Evolutionary conservation across 441 rosid genomes (phyloP).

Genomic region (Erodium moschatum): DNA sequence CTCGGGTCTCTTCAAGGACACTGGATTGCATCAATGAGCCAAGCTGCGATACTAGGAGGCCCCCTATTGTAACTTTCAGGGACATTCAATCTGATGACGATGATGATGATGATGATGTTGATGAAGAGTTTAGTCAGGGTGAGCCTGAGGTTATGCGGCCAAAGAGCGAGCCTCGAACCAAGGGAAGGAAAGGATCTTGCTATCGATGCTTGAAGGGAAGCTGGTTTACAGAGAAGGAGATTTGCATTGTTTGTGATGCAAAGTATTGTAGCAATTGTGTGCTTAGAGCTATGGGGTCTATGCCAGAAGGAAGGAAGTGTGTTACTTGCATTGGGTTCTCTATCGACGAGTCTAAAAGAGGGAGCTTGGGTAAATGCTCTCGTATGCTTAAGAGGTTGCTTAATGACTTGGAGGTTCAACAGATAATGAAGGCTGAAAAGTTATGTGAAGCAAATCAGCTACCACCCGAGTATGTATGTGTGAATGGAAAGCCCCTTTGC

Average conservation of each 20-base stretch:
- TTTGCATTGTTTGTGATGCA: conserved; percentile 84
- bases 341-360: conserved; percentile 76
- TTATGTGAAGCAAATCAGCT: conserved; percentile 91
- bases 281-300: conserved; percentile 96
- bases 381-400: conserved; percentile 68
- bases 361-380: conserved; percentile 65
- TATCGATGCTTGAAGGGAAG: conserved; percentile 72
- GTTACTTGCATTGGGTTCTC: conserved; percentile 74
- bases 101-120: conserved; percentile 36
- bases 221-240: conserved; percentile 76
- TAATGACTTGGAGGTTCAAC: conserved; percentile 90
- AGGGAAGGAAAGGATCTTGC: conserved; percentile 50
- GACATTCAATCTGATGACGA: conserved; percentile 36
- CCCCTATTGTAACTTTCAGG: conserved; percentile 58
- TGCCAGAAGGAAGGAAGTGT: conserved; percentile 99
- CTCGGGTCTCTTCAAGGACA: conserved; percentile 57
- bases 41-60: conserved; percentile 40
- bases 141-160: conserved; percentile 31
- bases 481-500: conserved; percentile 73
- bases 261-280: conserved; percentile 88
- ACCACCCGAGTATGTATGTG: conserved; percentile 79
- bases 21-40: conserved; percentile 43
- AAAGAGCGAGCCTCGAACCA: conserved; percentile 37
- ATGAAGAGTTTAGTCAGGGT: conserved; percentile 36
- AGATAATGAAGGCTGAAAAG: conserved; percentile 94